Base-by-base conservation (phyloP, 2,329 filamentous ascomycete species). In the Dactylellina sp. region DNA sequence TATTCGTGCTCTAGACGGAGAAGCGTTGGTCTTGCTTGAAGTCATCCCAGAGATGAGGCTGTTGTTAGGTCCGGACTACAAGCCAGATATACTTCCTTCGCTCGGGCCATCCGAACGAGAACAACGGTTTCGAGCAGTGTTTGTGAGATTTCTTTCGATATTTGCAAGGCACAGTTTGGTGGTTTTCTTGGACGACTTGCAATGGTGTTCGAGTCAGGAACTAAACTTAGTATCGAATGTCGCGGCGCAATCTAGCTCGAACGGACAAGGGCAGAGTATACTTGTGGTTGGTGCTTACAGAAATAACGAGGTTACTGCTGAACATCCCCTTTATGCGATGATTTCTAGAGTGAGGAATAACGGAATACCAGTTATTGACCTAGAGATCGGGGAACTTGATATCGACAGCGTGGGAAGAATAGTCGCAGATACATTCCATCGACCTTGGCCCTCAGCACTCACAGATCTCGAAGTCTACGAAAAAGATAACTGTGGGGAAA, bases 171-270 rank as follows among this genome's bases (percentile, higher is more conserved):
- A 77, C 39, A 77, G 77, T 22, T 60, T 79, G 9, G 77, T 78
- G n/a, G 53, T 79, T 35, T 79, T 78, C 63, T 66, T 79, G 44
- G 78, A 79, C 20, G 78, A 79, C 60, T 59, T 79, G 47, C 78
- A 79, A 20, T 78, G 77, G 77, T 78, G 77, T 40, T 77, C 77
- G 16, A 76, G 76, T 35, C 71, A 50, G 25, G 77, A 78, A 56
- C 64, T 78, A 37, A 78, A 76, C 56, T 53, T 78, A 16, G 77
- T 79, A 35, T 65, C 76, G 28, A 78, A 76, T 42, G 77, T 79
- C 44, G 76, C 75, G 5, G 75, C 76, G 12, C 76, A 78, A 52
- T 75, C 77, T 16, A 76, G 77, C 40, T 66, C 76, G 16, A 71
- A 70, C 25, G 74, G 76, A 53, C 75, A 76, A 20, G 76, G 77